Base-by-base conservation (phyloP, 228 moss, liverwort and hornwort genomes). In the Sphagnum fallax region DNA sequence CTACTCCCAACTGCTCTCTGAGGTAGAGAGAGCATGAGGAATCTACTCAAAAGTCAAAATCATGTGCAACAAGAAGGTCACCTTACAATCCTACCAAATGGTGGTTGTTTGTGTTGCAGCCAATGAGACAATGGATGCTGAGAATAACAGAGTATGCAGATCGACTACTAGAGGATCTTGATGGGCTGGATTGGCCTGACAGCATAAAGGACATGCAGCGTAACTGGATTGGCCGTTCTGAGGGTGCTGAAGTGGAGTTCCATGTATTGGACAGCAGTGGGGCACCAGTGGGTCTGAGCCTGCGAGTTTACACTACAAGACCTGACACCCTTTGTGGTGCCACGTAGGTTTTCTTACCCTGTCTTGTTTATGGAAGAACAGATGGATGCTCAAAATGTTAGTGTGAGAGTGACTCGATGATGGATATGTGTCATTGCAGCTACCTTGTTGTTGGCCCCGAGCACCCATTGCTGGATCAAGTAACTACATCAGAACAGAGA, bases 131-230 rank as follows among this genome's bases (percentile, higher is more conserved):
- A 65, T 98, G 98, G 98, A 92, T 93, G 98, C 80, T 93, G 53
- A 87, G 76, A 65, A 98, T 93, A 60, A 98, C 98, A 49, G 79
- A 87, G 51, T 98, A 98, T 72, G 98, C 92, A 1, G 93, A 98
- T 75, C 90, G 98, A 16, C 78, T 98, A 52, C 75, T 98, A 75
- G 89, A 93, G 75, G 98, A 98, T 78, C 69, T 98, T 51, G 90
- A 89, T 58, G 87, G 79, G 12, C 81, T 93, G 64, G 90, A 98
- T 70, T 98, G 98, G 98, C 87, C 91, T 67, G 91, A 98, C 60
- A 98, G 90, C 75, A 84, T 98, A 69, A 98, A 98, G 80, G 97
- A 98, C 71, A 98, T 93, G 97, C 97, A 98, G 67, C 79, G 97
- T 6, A 93, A 98, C 73, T 98, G 93, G 93, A 98, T 91, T 68